Evolutionary conservation across 805 yeast species (phyloP), one percentile per base, ranked within the genome.

Genomic region (Cyberlindnera misumaiensis): DNA sequence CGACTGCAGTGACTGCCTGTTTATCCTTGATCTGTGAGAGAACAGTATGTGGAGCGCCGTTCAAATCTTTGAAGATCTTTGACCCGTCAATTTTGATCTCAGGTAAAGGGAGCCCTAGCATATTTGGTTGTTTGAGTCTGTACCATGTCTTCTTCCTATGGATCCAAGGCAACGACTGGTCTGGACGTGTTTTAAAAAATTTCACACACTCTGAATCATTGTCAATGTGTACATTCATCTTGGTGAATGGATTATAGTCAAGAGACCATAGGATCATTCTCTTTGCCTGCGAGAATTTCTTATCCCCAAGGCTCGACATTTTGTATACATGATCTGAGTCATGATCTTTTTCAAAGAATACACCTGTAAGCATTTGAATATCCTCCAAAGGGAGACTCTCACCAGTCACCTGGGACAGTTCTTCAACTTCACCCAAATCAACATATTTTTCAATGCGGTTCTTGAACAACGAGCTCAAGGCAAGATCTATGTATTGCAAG

Each of bases 241-340:
- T 42, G 11, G 42, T 42, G 41, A 51, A 52, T 11, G 51, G 52
- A 33, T 51, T 52, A 13, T 47, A 47, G 12, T 53, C 52, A 28
- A 53, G 37, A 2, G 53, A 41, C 58, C 59, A 53, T 3, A 53
- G 34, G 9, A 52, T 45, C 25, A 54, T 27, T 43, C 55, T 43
- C 40, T 45, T 54, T 1, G 54, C 52, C 25, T 45, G 46, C 6
- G 41, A 25, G 32, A 53, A 44, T 38, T 42, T 48, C 32, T 37
- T 44, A 2, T 13, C 20, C 7, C 53, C 54, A 2, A 52, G 30
- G 3, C 56, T 36, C n/a, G 41, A 42, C 45, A 53, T 46, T 4
- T 28, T 28, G 28, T 48, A 50, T 8, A 35, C 8, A 14, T 35
- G 26, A 6, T 41, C 26, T 5, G 3, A 13, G n/a, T 25, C 17